A percentile compares a stretch with the other conserved stretches of the same genome.
These are phyloP conservation scores for Thielaviopsis ethacetica DNA, from an alignment of 2,329 filamentous ascomycete species.

Conservation along the genomic window DNA sequence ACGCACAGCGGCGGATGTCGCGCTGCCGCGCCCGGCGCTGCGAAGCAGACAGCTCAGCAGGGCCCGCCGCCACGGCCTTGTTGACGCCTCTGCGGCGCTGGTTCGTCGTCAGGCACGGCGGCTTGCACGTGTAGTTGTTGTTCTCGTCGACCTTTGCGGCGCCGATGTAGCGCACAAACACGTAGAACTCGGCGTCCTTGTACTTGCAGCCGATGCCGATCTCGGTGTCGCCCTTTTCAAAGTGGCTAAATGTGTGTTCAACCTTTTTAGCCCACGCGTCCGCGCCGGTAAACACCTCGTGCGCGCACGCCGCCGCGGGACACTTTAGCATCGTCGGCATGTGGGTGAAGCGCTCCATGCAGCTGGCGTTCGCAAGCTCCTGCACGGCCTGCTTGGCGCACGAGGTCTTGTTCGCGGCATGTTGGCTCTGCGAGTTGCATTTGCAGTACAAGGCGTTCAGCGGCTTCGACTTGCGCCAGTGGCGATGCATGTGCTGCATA, in stretches of 20 bases:
- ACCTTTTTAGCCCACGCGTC: slow-evolving; percentile 66
- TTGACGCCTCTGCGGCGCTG: neutral
- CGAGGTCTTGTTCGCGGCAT: slow-evolving; percentile 8
- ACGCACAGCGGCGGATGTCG: no score
- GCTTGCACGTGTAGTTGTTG: neutral
- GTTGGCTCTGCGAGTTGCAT: slow-evolving; percentile 23
- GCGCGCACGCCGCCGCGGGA: slow-evolving; percentile 41
- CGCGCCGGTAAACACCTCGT: slow-evolving; percentile 37
- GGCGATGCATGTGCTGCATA: slow-evolving; percentile 71
- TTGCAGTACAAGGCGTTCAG: slow-evolving; percentile 24
- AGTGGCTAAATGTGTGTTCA: slow-evolving; percentile 74
- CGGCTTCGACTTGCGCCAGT: slow-evolving; percentile 41
- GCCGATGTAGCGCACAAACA: neutral
- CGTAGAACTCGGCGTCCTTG: neutral
- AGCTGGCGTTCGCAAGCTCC: no score
- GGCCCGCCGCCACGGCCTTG: no score
- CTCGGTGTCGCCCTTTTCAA: slow-evolving; percentile 35
- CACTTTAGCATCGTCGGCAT: slow-evolving; percentile 43
- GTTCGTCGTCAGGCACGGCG: slow-evolving; percentile 3
- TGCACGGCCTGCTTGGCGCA: no score
- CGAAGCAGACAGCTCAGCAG: no score
- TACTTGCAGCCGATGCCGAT: neutral
- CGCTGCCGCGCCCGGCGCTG: no score
- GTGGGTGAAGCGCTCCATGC: no score
- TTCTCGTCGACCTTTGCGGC: neutral